Evolutionary conservation across 805 yeast species (phyloP).

Genomic region (Wickerhamiella hasegawae): DNA sequence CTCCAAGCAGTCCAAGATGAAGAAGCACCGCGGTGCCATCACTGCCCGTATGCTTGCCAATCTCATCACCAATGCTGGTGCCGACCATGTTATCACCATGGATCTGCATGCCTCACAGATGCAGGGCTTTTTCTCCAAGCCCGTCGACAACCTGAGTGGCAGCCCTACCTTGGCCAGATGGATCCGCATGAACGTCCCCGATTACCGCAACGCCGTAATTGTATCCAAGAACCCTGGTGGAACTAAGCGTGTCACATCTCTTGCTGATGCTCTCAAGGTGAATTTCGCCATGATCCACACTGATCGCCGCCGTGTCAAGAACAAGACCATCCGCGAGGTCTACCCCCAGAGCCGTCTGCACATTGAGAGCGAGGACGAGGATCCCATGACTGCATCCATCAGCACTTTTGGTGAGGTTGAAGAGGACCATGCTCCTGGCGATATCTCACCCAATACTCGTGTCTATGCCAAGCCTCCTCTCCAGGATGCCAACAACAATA

Average conservation of each 20-base stretch:
- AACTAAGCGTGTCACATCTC: constrained; percentile 90
- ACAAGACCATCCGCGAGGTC: constrained; percentile 22
- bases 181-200: constrained; percentile 80
- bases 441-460: constrained; percentile 11
- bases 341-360: constrained; percentile 14
- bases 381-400: constrained; percentile 7
- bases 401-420: constrained; percentile 7
- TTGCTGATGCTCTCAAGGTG: constrained; percentile 91
- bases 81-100: constrained; percentile 96
- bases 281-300: constrained; percentile 99
- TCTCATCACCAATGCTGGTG: constrained; percentile 92
- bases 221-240: constrained; percentile 99
- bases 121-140: constrained; percentile 97
- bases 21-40: constrained; percentile 96
- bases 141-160: constrained; percentile 91
- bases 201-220: constrained; percentile 78
- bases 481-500: constrained; percentile 15
- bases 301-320: constrained; percentile 83
- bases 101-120: constrained; percentile 92
- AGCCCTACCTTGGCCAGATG: constrained; percentile 93
- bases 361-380: constrained; percentile 10
- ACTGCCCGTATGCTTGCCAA: constrained; percentile 97
- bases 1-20: constrained; percentile 95
- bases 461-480: constrained; percentile 2
- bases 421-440: constrained; percentile 6